Evolutionary conservation across 2,329 filamentous ascomycete species (phyloP), one percentile per base, ranked within the genome.

Genomic region (Leptosphaerulina australis): DNA sequence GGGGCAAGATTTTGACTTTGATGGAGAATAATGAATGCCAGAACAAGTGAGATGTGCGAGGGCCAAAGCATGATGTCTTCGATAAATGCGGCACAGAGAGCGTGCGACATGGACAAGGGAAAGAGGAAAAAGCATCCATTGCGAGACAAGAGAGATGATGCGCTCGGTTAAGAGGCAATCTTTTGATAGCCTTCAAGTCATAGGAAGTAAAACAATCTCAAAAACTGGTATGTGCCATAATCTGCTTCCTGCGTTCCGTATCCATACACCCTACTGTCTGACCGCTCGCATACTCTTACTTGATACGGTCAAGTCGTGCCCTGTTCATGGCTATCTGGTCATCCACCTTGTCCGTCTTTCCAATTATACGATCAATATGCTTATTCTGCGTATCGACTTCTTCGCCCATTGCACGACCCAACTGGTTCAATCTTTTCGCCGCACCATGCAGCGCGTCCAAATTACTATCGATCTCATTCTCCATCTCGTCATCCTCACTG

Each of bases 281-380:
- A 28, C 10, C 3, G 3, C 26, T 3, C 24, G 17, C 18, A 14
- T n/a, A 29, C 17, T 20, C 29, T 54, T 76, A 79, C 55, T 75
- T 74, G 59, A 87, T 85, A 39, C 86, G 81, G 64, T 88, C 84
- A 71, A 91, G 71, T 61, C 84, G 82, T 64, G 87, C 84, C 58
- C 88, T 81, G 77, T 92, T 92, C 82, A 90, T 85, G 50, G 85
- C 84, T 64, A 93, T 89, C 67, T 88, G 83, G 60, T 93, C 88
- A 39, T 71, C 69, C 83, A 96, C 89, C 62, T 80, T 82, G 70
- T 96, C 91, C 75, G 87, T 93, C 90, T 95, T 95, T 59, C 78
- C 78, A 58, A 83, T 88, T 67, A 97, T 90, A 51, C 86, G 82
- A 55, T 88, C 86, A 66, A 96, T 87, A 65, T 86, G 81, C 63